phyloP scores from a whole-genome alignment of 2,329 filamentous ascomycete species.

The Daldinia eschscholtzii region DNA sequence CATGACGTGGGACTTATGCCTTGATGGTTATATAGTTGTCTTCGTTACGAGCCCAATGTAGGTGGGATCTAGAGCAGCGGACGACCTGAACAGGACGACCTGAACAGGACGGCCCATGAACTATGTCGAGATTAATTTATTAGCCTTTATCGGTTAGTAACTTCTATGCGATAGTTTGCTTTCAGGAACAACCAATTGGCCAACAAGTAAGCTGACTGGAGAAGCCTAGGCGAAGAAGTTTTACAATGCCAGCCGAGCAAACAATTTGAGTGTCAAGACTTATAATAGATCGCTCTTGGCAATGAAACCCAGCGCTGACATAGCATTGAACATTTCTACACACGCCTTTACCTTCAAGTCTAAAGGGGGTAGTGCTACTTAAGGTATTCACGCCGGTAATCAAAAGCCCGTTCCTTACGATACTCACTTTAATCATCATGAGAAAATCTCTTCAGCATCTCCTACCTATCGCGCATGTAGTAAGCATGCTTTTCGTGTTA shows the following conservation, averaged over 20 bases:
- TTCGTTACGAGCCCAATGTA: too few species aligned
- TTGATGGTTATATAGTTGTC: too few species aligned
- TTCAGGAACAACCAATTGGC: not conserved
- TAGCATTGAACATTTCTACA: not conserved
- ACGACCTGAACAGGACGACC: not conserved
- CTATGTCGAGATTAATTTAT: not conserved
- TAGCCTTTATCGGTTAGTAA: not conserved
- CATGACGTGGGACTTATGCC: too few species aligned
- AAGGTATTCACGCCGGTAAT: not conserved
- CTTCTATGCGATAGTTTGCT: not conserved
- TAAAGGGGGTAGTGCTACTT: too few species aligned
- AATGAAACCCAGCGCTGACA: not conserved
- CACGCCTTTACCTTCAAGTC: not conserved
- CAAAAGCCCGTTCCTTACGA: not conserved
- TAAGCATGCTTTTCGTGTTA: slow-evolving; percentile 43
- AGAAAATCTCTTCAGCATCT: slow-evolving; percentile 2
- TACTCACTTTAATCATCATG: slow-evolving; percentile 12
- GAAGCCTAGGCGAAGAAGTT: not conserved
- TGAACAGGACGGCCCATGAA: not conserved
- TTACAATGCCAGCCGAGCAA: not conserved
- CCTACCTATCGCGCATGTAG: slow-evolving; percentile 6
- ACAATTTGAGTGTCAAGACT: not conserved
- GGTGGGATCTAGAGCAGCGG: not conserved
- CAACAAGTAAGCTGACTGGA: not conserved
- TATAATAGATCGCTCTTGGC: not conserved